Conservation (phyloP, 257 asterid species). For the Fraxinus quadrangulata region DNA sequence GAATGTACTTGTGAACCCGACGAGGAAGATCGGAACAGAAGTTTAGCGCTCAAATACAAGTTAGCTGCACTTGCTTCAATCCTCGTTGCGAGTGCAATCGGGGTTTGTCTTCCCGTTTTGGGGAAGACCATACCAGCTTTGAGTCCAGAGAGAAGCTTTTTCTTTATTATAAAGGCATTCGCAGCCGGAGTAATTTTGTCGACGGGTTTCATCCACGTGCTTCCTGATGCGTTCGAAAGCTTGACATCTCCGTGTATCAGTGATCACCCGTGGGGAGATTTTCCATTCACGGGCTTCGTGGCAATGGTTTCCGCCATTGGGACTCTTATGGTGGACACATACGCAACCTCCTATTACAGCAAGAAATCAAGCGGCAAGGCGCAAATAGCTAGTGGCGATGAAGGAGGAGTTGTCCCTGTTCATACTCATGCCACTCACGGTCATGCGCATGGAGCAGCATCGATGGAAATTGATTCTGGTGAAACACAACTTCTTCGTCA, state of each 20-base stretch:
- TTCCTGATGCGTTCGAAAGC: background rate
- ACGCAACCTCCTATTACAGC: conserved; percentile 14
- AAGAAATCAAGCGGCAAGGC: background rate
- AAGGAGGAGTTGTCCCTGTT: background rate
- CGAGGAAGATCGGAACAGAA: conserved; percentile 6
- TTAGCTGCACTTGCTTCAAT: conserved; percentile 22
- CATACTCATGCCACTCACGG: conserved; percentile 8
- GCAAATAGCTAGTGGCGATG: background rate
- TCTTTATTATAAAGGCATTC: conserved; percentile 25
- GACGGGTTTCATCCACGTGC: background rate
- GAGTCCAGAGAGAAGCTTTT: conserved; percentile 21
- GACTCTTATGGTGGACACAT: conserved; percentile 25
- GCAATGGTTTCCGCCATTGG: conserved; percentile 26
- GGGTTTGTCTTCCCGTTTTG: conserved; percentile 27
- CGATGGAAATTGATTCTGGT: background rate
- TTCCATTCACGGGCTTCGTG: conserved; percentile 26
- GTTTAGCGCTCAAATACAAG: conserved; percentile 25
- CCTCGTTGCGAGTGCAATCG: conserved; percentile 25
- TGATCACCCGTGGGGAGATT: conserved; percentile 24
- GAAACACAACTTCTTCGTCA: conserved; percentile 5
- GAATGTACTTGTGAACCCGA: conserved; percentile 18
- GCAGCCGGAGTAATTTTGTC: conserved; percentile 28
- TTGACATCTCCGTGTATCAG: conserved; percentile 12
- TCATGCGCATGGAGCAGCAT: conserved; percentile 1
- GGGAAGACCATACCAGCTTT: conserved; percentile 12